A percentile compares a stretch with the other conserved stretches of the same genome.
phyloP scores from a whole-genome alignment of 345 rosid genomes.

The Pistacia atlantica region DNA sequence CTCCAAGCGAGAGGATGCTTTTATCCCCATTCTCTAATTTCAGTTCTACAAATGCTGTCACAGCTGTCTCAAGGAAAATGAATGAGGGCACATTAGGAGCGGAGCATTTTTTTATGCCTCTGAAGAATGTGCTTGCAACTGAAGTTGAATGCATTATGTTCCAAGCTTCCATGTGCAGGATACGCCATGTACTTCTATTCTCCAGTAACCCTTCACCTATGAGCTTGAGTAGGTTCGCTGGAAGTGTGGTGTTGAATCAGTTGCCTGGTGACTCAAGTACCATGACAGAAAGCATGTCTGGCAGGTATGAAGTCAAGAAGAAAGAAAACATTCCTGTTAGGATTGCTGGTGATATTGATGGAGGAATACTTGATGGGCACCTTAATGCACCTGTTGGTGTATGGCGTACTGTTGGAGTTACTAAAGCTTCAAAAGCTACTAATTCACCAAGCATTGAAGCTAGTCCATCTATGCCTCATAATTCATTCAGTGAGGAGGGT shows the following conservation, averaged over 20 bases:
- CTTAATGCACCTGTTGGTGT: constrained; percentile 87
- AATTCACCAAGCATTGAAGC: constrained; percentile 71
- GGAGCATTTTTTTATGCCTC: constrained; percentile 54
- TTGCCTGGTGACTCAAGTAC: constrained; percentile 75
- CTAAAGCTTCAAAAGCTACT: constrained; percentile 74
- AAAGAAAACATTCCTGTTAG: constrained; percentile 86
- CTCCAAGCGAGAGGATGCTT: constrained; percentile 47
- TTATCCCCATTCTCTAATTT: constrained; percentile 59
- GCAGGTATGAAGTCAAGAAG: constrained; percentile 75
- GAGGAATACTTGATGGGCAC: constrained; percentile 79
- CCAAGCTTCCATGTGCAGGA: constrained; percentile 91
- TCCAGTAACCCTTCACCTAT: constrained; percentile 45
- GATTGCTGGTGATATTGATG: constrained; percentile 92
- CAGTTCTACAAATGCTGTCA: constrained; percentile 51
- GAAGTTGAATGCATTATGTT: constrained; percentile 86
- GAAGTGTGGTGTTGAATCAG: constrained; percentile 61
- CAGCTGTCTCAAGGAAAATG: constrained; percentile 53
- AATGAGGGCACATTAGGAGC: constrained; percentile 48
- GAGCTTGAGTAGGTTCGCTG: constrained; percentile 62
- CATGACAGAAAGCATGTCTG: constrained; percentile 72
- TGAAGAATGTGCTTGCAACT: constrained; percentile 75
- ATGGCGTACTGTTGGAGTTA: constrained; percentile 92
- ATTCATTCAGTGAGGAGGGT: constrained; percentile 77
- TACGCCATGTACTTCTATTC: constrained; percentile 67
- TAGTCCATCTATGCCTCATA: constrained; percentile 65